Base-by-base conservation (phyloP, 495 filamentous ascomycete genomes). In the Daldinia bambusicola region DNA sequence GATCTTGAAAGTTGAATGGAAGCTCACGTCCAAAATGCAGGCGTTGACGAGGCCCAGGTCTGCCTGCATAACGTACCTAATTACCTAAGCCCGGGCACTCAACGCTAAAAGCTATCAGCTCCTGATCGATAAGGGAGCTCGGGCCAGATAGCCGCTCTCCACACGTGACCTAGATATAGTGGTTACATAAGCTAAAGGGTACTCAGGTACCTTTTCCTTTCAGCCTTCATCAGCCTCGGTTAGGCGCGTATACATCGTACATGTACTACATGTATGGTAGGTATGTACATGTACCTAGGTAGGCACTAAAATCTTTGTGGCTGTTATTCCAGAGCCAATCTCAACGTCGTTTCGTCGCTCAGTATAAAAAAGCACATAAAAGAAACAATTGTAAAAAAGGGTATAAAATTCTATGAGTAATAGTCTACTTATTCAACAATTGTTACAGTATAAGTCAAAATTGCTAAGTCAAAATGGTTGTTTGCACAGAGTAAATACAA, bases 31-130 rank as follows among this genome's bases (percentile, higher is more conserved):
- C 36, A 68, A 72, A 69, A 61, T 48, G 50, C 34, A 37, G 56
- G 55, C 16, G 70, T 74, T 74, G 71, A 74, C 71, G 71, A 74
- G 16, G 71, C 71, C 71, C 45, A 30, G 67, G 37, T 74, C 71
- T 74, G 71, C 71, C 71, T 74, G 63, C 53, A 51, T 16, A 61
- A 53, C n/a, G 31, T 22, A 48, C 43, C 18, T 22, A 12, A 61
- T 69, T 73, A 73, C 70, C 66, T 73, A 73, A 73, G n/a, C n/a
- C n/a, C n/a, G n/a, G n/a, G 48, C 60, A 63, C n/a, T 60, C 18
- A 43, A 57, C 2, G 30, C 41, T 32, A 57, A 48, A 34, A 32
- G 7, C 36, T 59, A 58, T 18, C 32, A 53, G 58, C 43, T 63
- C 26, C 26, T 53, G 50, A 68, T 70, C 66, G 71, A 74, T 74